Conservation (phyloP, 257 asterid genomes). For the Nicotiana paniculata region DNA sequence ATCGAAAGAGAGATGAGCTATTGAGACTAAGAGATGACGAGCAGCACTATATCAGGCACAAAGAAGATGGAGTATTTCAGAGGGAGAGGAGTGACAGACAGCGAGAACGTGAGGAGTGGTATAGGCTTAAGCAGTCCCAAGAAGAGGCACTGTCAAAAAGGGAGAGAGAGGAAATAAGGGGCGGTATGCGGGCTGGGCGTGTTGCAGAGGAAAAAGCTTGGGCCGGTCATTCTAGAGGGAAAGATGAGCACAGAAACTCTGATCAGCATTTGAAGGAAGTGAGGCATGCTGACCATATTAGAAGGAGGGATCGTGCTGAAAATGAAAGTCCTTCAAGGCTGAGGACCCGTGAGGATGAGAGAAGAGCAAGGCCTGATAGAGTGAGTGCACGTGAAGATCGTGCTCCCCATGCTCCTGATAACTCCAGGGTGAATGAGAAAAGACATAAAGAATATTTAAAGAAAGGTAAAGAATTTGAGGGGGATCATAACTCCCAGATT, state of each 20-base stretch:
- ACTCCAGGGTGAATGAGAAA: slow-evolving; percentile 49
- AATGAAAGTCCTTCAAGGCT: slow-evolving; percentile 50
- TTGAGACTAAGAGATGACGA: slow-evolving; percentile 60
- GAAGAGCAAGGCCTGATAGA: slow-evolving; percentile 66
- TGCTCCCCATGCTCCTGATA: slow-evolving; percentile 45
- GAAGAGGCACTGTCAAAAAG: slow-evolving; percentile 59
- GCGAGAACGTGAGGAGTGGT: slow-evolving; percentile 85
- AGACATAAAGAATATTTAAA: slow-evolving; percentile 48
- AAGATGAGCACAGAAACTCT: slow-evolving; percentile 61
- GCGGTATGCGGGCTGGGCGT: slow-evolving; percentile 52
- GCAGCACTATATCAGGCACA: slow-evolving; percentile 51
- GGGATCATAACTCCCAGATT: slow-evolving; percentile 41
- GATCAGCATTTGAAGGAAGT: slow-evolving; percentile 52
- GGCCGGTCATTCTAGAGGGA: slow-evolving; percentile 61
- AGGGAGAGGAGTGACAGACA: slow-evolving; percentile 74
- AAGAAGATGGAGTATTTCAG: slow-evolving; percentile 55
- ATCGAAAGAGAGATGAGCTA: slow-evolving; percentile 61
- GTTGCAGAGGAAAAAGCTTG: slow-evolving; percentile 62
- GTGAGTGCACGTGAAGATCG: slow-evolving; percentile 54
- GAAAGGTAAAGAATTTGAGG: slow-evolving; percentile 68
- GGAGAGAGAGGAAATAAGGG: slow-evolving; percentile 66
- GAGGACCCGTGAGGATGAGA: slow-evolving; percentile 71
- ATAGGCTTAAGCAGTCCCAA: slow-evolving; percentile 52
- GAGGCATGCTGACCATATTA: slow-evolving; percentile 53
- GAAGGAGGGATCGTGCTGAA: slow-evolving; percentile 69